Conservation (phyloP, 2,329 filamentous ascomycete genomes). For the Rhynchosporium agropyri region DNA sequence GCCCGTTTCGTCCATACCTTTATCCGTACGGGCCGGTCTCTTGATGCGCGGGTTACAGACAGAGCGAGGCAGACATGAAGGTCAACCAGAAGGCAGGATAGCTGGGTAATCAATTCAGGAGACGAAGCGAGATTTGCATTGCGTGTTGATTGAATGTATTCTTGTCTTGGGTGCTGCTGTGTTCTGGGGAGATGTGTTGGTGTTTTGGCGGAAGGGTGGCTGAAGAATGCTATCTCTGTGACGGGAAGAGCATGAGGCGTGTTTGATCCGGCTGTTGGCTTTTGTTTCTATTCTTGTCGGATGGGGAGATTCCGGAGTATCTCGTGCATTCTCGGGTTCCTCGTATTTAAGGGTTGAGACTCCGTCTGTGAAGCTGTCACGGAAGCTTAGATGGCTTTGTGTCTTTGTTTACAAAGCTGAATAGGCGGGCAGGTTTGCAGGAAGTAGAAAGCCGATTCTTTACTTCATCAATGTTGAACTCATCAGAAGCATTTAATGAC, state of each 20-base stretch:
- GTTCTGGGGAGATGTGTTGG: background rate
- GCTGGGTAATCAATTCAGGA: too few relatives aligned
- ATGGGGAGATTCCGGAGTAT: background rate
- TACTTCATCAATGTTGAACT: too few relatives aligned
- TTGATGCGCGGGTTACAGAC: constrained; percentile 4
- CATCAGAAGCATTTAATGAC: too few relatives aligned
- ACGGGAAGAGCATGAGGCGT: constrained; percentile 3
- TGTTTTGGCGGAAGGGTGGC: constrained; percentile 6
- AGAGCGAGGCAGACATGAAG: background rate
- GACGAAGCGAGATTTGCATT: background rate
- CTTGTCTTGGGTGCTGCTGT: too few relatives aligned
- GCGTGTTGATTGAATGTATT: background rate
- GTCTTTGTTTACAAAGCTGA: too few relatives aligned
- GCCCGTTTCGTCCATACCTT: constrained; percentile 11
- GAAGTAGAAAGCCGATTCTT: too few relatives aligned
- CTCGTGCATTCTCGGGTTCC: too few relatives aligned
- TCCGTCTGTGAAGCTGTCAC: too few relatives aligned
- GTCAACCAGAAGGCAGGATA: background rate
- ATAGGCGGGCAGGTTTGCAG: too few relatives aligned
- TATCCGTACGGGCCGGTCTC: constrained; percentile 1
- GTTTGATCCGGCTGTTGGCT: constrained; percentile 1
- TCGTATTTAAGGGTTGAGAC: too few relatives aligned
- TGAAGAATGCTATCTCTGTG: background rate
- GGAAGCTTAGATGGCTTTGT: too few relatives aligned
- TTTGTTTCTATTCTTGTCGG: background rate